phyloP scores from a whole-genome alignment of 768 basidiomycete genomes.

The Gyrodon lividus region DNA sequence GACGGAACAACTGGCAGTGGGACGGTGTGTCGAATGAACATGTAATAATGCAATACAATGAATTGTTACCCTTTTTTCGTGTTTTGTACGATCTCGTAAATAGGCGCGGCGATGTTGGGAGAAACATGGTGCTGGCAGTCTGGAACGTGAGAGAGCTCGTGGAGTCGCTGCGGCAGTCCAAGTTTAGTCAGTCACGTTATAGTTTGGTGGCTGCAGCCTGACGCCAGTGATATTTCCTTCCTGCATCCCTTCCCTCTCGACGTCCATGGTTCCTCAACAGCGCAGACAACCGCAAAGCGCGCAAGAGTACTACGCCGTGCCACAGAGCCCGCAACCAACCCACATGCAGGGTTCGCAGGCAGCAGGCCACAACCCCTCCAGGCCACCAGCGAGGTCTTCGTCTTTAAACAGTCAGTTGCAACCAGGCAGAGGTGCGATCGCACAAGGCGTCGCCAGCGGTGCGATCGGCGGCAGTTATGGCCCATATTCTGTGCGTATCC shows the following conservation, averaged over 20 bases:
- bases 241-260: conserved; percentile 9
- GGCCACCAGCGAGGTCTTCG: conserved; percentile 27
- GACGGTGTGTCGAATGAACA: conserved; percentile 57
- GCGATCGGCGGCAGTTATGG: conserved; percentile 79
- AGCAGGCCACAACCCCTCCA: conserved; percentile 11
- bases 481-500: conserved; percentile 72
- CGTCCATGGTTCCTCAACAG: conserved; percentile 32
- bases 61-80: neutral
- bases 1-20: conserved; percentile 81
- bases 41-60: conserved; percentile 28
- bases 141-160: conserved; percentile 15
- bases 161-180: conserved; percentile 4
- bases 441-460: conserved; percentile 78
- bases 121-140: neutral
- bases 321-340: conserved; percentile 54
- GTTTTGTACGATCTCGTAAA: neutral
- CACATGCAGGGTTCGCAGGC: conserved; percentile 30
- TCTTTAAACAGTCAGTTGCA: conserved; percentile 30
- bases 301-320: conserved; percentile 65
- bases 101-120: no score
- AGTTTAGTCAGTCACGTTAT: conserved; percentile 28
- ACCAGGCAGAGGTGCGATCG: conserved; percentile 53
- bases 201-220: conserved; percentile 5
- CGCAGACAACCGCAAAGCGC: conserved; percentile 44
- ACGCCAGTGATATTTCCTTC: conserved; percentile 9